Evolutionary conservation across 1,139 yeast species (phyloP).

Genomic region (Blastobotrys aristatus): DNA sequence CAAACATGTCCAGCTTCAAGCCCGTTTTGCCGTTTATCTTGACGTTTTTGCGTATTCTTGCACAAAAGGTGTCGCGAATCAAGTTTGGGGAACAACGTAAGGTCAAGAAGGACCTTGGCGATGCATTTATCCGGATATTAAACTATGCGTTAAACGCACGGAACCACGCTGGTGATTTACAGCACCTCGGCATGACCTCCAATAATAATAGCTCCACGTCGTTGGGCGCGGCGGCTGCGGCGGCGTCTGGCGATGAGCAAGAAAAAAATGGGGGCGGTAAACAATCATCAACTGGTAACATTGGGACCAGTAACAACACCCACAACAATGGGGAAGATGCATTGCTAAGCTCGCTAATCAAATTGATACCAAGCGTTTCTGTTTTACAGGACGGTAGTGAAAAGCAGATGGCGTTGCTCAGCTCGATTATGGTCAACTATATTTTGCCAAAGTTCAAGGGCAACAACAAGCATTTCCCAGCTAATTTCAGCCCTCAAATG

Average conservation of each 20-base stretch:
- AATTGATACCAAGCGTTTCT: constrained; percentile 39
- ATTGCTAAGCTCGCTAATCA: constrained; percentile 37
- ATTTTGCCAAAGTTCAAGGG: constrained; percentile 41
- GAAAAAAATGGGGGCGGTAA: not conserved
- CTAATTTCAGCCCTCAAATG: constrained; percentile 29
- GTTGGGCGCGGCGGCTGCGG: not conserved
- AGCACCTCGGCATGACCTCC: not conserved
- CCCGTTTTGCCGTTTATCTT: constrained; percentile 49
- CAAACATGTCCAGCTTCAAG: constrained; percentile 47
- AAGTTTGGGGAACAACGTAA: constrained; percentile 60
- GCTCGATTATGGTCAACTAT: constrained; percentile 39
- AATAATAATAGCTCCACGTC: not conserved
- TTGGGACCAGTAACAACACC: not conserved
- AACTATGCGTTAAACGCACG: constrained; percentile 38
- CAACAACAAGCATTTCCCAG: constrained; percentile 32
- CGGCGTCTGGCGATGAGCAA: not conserved
- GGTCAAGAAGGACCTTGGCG: constrained; percentile 61
- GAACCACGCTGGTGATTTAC: constrained; percentile 9
- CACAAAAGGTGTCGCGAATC: constrained; percentile 51
- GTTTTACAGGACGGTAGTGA: constrained; percentile 46
- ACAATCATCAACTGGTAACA: no score
- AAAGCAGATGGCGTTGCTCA: constrained; percentile 39
- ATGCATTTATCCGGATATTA: constrained; percentile 53
- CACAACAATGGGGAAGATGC: constrained; percentile 31
- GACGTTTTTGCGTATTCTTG: constrained; percentile 46